phyloP scores from a whole-genome alignment of 2,329 filamentous ascomycete genomes.

The Fusarium nurragi region DNA sequence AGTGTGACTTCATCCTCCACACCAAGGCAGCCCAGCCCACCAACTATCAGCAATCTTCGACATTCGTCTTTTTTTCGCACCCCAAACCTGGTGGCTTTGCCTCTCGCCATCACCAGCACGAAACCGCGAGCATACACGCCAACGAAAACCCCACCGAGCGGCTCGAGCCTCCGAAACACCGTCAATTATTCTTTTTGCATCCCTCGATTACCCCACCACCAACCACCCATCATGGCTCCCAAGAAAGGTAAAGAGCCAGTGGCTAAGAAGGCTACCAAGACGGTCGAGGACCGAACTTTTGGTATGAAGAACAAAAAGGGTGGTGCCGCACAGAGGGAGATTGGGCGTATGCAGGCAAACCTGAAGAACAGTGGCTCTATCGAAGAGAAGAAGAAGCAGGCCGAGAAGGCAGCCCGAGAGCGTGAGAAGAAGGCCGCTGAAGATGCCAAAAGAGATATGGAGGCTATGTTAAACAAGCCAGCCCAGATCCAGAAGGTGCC shows the following conservation, averaged over 20 bases:
- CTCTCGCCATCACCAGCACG: conserved; percentile 22
- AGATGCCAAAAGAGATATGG: conserved; percentile 80
- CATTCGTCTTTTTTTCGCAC: conserved; percentile 35
- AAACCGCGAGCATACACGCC: conserved; percentile 10
- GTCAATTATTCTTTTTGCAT: conserved; percentile 22
- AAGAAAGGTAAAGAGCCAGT: conserved; percentile 68
- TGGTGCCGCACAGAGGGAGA: conserved; percentile 86
- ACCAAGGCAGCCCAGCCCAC: conserved; percentile 43
- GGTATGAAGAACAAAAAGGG: conserved; percentile 99
- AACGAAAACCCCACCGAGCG: neutral
- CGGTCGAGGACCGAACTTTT: conserved; percentile 94
- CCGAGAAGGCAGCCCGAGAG: conserved; percentile 73
- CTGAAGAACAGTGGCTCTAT: conserved; percentile 78
- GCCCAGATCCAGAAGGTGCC: conserved; percentile 97
- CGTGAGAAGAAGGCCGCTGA: conserved; percentile 93
- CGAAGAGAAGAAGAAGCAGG: conserved; percentile 84
- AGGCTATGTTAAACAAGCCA: conserved; percentile 86
- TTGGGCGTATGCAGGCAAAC: conserved; percentile 82
- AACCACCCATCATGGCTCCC: conserved; percentile 72
- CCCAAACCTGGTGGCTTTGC: conserved; percentile 26
- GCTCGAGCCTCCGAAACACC: conserved; percentile 4
- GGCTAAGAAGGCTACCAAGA: conserved; percentile 70
- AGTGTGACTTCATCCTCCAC: conserved; percentile 45
- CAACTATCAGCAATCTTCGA: conserved; percentile 43
- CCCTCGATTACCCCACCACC: conserved; percentile 44